Evolutionary conservation across 805 yeast species (phyloP).

Genomic region (Candida chauliodis): DNA sequence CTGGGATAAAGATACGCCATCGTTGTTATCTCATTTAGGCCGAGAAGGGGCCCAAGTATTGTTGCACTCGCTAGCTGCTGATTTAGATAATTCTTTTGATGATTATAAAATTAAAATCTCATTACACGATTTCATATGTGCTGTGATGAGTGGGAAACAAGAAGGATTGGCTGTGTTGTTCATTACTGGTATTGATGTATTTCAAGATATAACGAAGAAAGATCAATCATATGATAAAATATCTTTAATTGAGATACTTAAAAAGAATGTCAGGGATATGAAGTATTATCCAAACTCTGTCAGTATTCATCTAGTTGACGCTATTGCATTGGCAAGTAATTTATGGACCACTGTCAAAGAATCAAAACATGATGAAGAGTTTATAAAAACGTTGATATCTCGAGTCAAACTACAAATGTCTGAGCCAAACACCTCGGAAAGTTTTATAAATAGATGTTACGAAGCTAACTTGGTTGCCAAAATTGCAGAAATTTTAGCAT

Average conservation of each 20-base stretch:
- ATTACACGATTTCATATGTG: slow-evolving; percentile 61
- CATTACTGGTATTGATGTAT: slow-evolving; percentile 56
- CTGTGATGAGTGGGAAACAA: slow-evolving; percentile 68
- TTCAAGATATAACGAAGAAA: slow-evolving; percentile 27
- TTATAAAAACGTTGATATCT: slow-evolving; percentile 40
- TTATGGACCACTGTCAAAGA: slow-evolving; percentile 70
- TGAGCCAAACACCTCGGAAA: slow-evolving; percentile 17
- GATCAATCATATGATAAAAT: slow-evolving; percentile 10
- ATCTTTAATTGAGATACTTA: slow-evolving; percentile 55
- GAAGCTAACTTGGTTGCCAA: slow-evolving; percentile 59
- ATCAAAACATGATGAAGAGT: slow-evolving; percentile 46
- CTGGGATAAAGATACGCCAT: slow-evolving; percentile 62
- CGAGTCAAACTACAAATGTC: slow-evolving; percentile 20
- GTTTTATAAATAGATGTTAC: slow-evolving; percentile 42
- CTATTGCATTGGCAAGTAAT: slow-evolving; percentile 70
- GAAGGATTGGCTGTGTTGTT: slow-evolving; percentile 74
- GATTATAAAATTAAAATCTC: slow-evolving; percentile 50
- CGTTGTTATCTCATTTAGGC: slow-evolving; percentile 79
- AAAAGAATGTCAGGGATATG: slow-evolving; percentile 50
- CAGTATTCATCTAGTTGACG: slow-evolving; percentile 66
- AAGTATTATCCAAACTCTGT: slow-evolving; percentile 57
- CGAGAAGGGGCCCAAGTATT: slow-evolving; percentile 57
- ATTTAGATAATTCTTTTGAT: slow-evolving; percentile 55
- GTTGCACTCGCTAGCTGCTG: slow-evolving; percentile 55
- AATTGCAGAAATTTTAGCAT: slow-evolving; percentile 71